Evolutionary conservation across 371 early-diverging fungal species (phyloP).

Genomic region (Zychaea mexicana): DNA sequence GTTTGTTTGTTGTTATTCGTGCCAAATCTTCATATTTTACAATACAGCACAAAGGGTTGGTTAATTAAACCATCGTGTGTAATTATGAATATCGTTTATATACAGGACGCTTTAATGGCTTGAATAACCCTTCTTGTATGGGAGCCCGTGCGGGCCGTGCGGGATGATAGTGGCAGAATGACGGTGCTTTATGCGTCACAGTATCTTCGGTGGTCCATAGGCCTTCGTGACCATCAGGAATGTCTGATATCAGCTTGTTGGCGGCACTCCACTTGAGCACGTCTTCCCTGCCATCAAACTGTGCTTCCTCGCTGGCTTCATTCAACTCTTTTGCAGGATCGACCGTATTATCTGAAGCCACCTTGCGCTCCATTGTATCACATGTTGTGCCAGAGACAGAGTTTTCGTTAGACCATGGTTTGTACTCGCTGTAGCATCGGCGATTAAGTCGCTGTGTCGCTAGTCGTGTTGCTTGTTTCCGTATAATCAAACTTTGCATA

Average conservation of each 20-base stretch:
- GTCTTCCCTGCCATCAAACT: conserved; percentile 2
- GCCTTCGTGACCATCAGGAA: conserved; percentile 5
- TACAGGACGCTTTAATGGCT: conserved; percentile 18
- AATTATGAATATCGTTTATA: conserved; percentile 11
- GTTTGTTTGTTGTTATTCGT: no score
- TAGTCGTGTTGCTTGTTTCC: background rate
- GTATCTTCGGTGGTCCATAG: background rate
- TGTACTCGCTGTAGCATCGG: conserved; percentile 14
- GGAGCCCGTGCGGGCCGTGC: conserved; percentile 4
- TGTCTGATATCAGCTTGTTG: conserved; percentile 18
- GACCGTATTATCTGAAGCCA: conserved; percentile 7
- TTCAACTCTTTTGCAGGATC: conserved; percentile 17
- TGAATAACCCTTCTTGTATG: conserved; percentile 18
- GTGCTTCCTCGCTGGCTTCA: conserved; percentile 4
- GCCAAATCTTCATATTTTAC: no score
- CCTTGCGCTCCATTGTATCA: conserved; percentile 15
- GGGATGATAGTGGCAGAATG: conserved; percentile 16
- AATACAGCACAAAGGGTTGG: no score
- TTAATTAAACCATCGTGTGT: no score
- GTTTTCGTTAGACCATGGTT: conserved; percentile 25
- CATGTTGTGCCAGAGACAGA: conserved; percentile 24
- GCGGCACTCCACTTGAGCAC: conserved; percentile 22
- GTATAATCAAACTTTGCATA: background rate
- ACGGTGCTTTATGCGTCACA: conserved; percentile 1
- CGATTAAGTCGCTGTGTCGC: background rate